Conservation (phyloP, 1,139 yeast genomes). For the Arxiozyma bovina region DNA sequence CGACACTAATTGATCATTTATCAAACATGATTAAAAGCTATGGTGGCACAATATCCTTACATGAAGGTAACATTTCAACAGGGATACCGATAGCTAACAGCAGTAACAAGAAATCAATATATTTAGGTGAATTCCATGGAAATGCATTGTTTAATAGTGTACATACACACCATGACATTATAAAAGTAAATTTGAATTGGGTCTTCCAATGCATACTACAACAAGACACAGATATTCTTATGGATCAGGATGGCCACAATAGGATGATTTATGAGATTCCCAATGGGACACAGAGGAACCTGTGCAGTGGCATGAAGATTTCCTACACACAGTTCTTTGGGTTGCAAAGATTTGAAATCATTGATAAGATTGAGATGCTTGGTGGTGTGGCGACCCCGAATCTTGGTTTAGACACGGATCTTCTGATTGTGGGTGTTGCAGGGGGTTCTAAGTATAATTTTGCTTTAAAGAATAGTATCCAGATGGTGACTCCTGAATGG, state of each 20-base stretch:
- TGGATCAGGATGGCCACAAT: neutral
- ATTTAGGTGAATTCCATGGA: neutral
- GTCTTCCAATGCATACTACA: neutral
- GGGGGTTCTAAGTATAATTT: neutral
- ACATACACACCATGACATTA: neutral
- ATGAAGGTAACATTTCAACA: neutral
- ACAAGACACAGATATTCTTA: neutral
- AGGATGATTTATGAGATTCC: neutral
- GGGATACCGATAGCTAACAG: neutral
- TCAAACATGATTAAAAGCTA: neutral
- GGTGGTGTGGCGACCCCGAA: neutral
- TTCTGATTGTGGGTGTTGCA: neutral
- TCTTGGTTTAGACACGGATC: neutral
- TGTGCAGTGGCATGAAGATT: neutral
- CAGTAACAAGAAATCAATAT: neutral
- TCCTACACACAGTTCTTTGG: slow-evolving; percentile 1
- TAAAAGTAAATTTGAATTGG: neutral
- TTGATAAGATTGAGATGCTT: slow-evolving; percentile 1
- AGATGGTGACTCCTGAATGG: neutral
- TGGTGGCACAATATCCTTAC: neutral
- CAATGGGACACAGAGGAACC: neutral
- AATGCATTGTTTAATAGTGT: neutral
- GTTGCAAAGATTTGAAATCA: neutral
- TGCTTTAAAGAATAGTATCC: neutral
- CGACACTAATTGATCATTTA: neutral